These are phyloP conservation scores for Lentinus polychrous DNA, from an alignment of 1,284 basidiomycete species.

Conservation along the genomic window DNA sequence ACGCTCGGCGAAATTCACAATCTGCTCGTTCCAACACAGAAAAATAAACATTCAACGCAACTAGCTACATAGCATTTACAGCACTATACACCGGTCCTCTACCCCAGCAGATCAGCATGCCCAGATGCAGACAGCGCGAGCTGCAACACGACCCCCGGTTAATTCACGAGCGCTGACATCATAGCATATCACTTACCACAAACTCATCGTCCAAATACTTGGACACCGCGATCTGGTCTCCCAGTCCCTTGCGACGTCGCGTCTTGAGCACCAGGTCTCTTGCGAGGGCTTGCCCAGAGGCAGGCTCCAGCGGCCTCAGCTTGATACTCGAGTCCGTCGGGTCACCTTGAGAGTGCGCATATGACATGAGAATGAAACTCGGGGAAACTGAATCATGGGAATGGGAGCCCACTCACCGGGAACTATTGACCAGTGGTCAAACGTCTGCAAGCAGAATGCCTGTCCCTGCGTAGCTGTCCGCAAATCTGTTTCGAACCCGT, in stretches of 20 bases:
- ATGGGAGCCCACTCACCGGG: constrained; percentile 54
- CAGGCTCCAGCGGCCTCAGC: constrained; percentile 93
- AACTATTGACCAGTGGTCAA: constrained; percentile 98
- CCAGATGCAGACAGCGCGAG: constrained; percentile 86
- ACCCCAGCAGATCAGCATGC: constrained; percentile 82
- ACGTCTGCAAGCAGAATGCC: constrained; percentile 93
- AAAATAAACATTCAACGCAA: constrained; percentile 6
- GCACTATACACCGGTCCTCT: constrained; percentile 15
- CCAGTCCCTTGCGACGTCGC: constrained; percentile 89
- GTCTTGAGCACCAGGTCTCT: constrained; percentile 96
- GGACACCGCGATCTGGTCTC: constrained; percentile 89
- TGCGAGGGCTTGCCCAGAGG: constrained; percentile 87
- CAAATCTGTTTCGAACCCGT: constrained; percentile 98
- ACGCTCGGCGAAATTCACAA: constrained; percentile 1
- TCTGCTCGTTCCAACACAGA: constrained; percentile 7
- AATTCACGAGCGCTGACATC: constrained; percentile 20
- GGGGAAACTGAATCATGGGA: constrained; percentile 14
- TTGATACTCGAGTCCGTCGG: constrained; percentile 95
- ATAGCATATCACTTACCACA: constrained; percentile 50
- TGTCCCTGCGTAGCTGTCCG: constrained; percentile 96
- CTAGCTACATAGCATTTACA: constrained; percentile 13
- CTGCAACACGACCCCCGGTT: constrained; percentile 30
- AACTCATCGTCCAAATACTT: constrained; percentile 95
- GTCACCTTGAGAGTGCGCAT: constrained; percentile 54
- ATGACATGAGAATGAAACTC: constrained; percentile 3